A percentile compares a stretch with the other conserved stretches of the same genome.
Conservation (phyloP, 352 stramenopile genomes). For the Elongisporangium prolatum region DNA sequence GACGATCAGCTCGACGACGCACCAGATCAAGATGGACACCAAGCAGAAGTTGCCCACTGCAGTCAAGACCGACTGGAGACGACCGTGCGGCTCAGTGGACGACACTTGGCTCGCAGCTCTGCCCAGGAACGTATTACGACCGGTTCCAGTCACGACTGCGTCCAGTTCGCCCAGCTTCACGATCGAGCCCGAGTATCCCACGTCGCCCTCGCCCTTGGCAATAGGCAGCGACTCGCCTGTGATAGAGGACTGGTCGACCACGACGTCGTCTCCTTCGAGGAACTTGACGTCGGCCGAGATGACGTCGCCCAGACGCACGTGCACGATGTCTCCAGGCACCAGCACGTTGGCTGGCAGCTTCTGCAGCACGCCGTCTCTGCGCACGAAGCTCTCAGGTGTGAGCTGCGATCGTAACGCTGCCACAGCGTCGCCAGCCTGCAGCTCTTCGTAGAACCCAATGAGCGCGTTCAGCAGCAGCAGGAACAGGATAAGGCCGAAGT, state of each 20-base stretch:
- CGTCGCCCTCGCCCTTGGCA: constrained; percentile 51
- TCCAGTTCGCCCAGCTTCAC: constrained; percentile 82
- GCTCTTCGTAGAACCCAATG: constrained; percentile 62
- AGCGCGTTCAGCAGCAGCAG: constrained; percentile 47
- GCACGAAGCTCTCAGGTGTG: constrained; percentile 55
- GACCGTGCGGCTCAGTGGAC: constrained; percentile 44
- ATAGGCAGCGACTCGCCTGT: constrained; percentile 90
- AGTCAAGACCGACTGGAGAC: constrained; percentile 85
- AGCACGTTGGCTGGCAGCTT: constrained; percentile 40
- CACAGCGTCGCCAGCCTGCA: constrained; percentile 78
- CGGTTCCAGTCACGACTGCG: constrained; percentile 72
- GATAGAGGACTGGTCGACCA: constrained; percentile 87
- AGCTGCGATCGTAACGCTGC: constrained; percentile 76
- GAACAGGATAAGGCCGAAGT: constrained; percentile 50
- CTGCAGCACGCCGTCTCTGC: constrained; percentile 54
- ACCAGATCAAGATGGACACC: constrained; percentile 84
- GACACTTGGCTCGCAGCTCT: constrained; percentile 67
- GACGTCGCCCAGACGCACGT: constrained; percentile 73
- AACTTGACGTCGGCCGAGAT: constrained; percentile 85
- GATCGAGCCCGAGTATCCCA: constrained; percentile 62
- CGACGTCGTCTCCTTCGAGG: constrained; percentile 53
- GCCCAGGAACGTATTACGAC: constrained; percentile 84
- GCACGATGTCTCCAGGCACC: constrained; percentile 50
- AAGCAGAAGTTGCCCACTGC: constrained; percentile 92
- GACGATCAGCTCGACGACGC: constrained; percentile 80